A percentile compares a stretch with the other conserved stretches of the same genome.
phyloP scores from a whole-genome alignment of 345 rosid species.

The Pistacia integerrima region DNA sequence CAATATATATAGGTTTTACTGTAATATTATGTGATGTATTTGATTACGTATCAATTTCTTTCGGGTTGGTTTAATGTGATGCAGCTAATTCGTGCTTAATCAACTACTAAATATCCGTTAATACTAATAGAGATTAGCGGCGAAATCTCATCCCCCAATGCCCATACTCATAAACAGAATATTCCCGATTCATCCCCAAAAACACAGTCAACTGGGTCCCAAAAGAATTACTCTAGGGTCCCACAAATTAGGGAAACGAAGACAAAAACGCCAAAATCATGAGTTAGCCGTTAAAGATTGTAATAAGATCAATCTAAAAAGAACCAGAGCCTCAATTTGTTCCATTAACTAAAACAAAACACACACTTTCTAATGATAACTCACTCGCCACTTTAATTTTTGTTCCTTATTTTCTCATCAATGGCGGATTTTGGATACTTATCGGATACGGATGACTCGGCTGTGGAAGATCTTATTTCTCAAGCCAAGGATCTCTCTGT shows the following conservation, averaged over 20 bases:
- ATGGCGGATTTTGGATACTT: constrained; percentile 71
- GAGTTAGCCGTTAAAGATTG: constrained; percentile 49
- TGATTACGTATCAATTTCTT: too few relatives aligned
- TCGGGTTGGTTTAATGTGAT: too few relatives aligned
- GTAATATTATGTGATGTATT: too few relatives aligned
- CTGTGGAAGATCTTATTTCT: constrained; percentile 70
- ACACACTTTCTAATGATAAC: not conserved
- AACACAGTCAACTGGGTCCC: not conserved
- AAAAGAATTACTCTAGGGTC: not conserved
- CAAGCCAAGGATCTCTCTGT: constrained; percentile 69
- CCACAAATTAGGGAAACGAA: not conserved
- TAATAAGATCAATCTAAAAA: not conserved
- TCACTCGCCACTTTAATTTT: not conserved
- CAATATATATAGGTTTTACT: too few relatives aligned
- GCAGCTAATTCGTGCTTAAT: too few relatives aligned
- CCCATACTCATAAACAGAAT: too few relatives aligned
- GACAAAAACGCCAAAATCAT: constrained; percentile 25
- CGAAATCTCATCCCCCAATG: too few relatives aligned
- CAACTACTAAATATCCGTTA: too few relatives aligned
- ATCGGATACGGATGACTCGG: constrained; percentile 80
- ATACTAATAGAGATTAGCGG: too few relatives aligned
- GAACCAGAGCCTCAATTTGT: not conserved
- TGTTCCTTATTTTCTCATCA: not conserved
- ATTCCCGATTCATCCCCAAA: too few relatives aligned
- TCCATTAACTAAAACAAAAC: not conserved